Base-by-base conservation (phyloP, 495 filamentous ascomycete genomes). In the Penicillium longicatenatum region DNA sequence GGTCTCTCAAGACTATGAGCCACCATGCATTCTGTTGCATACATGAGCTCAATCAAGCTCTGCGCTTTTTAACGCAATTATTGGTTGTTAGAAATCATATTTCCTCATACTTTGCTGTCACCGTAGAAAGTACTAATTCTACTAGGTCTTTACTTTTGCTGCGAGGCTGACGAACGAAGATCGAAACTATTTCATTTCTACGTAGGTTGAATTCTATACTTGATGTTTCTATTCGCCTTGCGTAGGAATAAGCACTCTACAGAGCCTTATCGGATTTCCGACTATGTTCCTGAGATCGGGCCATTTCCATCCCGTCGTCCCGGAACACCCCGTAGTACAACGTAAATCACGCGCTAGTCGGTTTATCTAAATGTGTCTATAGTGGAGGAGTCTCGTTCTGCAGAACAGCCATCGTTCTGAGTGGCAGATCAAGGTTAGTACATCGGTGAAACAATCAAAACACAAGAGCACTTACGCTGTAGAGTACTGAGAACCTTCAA, bases 401-500 rank as follows among this genome's bases (percentile, higher is more conserved):
- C 7, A 43, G n/a, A 17, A 6, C n/a, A 43, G 41, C 41, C 41
- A 43, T 43, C 16, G 19, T 20, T 8, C 41, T 43, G 8, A 3
- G 19, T 10, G 6, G n/a, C 6, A 1, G 16, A 7, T 43, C 5
- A 43, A 1, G 16, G 1, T 43, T 10, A 43, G 41, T 17, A 43
- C 19, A 43, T 43, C 7, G n/a, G 6, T 43, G 26, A 4, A 43
- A 17, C n/a, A 43, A 4, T 17, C 6, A 6, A 17, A 17, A 19
- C 0, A 19, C 16, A 6, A 16, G 22, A 26, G 1, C 19, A 46
- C 44, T 26, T 26, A 52, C 31, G 35, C 33, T 2, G 10, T 37
- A 42, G 35, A 3, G 20, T 41, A 37, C 21, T 16, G 37, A 29
- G 33, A 9, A 75, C 74, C 58, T 35, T 29, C 21, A 45, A 55